A percentile compares a stretch with the other conserved stretches of the same genome.
These are phyloP conservation scores for Aureobasidium mangrovei DNA, from an alignment of 2,329 filamentous ascomycete species.

Conservation along the genomic window DNA sequence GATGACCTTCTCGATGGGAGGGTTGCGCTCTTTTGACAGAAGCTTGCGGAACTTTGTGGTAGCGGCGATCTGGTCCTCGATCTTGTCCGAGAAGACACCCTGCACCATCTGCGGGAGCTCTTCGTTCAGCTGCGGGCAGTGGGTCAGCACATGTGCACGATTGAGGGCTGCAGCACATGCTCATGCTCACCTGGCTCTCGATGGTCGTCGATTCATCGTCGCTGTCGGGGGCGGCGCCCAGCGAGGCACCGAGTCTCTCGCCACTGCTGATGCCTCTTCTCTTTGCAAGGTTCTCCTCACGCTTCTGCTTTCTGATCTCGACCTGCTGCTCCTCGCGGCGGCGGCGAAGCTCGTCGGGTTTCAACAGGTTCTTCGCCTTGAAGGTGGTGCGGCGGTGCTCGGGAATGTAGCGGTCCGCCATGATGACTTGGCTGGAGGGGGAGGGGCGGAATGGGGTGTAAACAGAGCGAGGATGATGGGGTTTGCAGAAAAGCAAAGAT, in stretches of 20 bases:
- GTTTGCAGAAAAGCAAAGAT: conserved; percentile 1
- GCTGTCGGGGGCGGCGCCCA: conserved; percentile 86
- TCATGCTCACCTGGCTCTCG: conserved; percentile 76
- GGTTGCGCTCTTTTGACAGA: conserved; percentile 96
- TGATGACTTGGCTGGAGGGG: conserved; percentile 38
- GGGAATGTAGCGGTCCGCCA: conserved; percentile 98
- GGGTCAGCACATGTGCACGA: conserved; percentile 6
- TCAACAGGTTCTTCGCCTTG: conserved; percentile 99
- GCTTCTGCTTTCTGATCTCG: conserved; percentile 96
- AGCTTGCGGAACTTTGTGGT: conserved; percentile 99
- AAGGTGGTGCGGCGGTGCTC: conserved; percentile 98
- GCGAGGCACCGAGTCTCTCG: conserved; percentile 68
- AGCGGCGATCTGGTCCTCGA: conserved; percentile 92
- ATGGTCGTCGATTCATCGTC: conserved; percentile 94
- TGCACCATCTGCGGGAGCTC: conserved; percentile 97
- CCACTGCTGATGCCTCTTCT: conserved; percentile 77
- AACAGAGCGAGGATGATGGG: neutral
- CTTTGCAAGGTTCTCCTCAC: conserved; percentile 98
- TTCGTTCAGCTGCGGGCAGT: conserved; percentile 68
- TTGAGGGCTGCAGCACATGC: neutral
- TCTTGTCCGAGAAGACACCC: conserved; percentile 97
- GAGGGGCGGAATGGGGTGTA: neutral
- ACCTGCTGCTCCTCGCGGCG: conserved; percentile 99
- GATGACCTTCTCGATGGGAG: conserved; percentile 97
- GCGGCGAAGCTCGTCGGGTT: conserved; percentile 95